Evolutionary conservation across 495 filamentous ascomycete genomes (phyloP), one percentile per base, ranked within the genome.

Genomic region (Xylaria intraflava): DNA sequence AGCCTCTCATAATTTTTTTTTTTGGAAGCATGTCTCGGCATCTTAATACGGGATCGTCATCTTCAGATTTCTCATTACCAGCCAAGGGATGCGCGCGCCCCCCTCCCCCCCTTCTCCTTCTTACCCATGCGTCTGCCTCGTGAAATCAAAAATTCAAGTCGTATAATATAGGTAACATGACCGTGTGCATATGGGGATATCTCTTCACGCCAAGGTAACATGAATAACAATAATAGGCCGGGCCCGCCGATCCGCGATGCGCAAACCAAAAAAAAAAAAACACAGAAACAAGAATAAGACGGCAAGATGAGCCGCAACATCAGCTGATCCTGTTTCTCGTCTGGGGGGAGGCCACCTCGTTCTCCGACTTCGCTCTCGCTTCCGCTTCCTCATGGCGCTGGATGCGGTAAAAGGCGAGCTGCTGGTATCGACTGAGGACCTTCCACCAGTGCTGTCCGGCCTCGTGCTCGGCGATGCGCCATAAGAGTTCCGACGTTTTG

Each of bases 401-500:
- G 46, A 89, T 82, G 7, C 87, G 74, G 56, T 80, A 76, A 56
- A 81, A 88, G 12, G 84, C 91, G 53, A 94, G 67, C 71, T 92
- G 96, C 55, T 90, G 83, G 59, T 96, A 99, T 51, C 90, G 77
- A 50, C 88, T 91, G 41, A 99, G 69, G 19, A 81, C 80, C 54
- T 79, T 80, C 89, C 92, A 99, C 77, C 93, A 97, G 66, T 96
- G 90, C 53, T 88, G 81, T 1, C 93, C 93, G 24, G 89, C 93
- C 65, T 92, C 86, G 72, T 99, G 92, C 41, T 81, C 79, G 46
- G 81, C 78, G 46, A 99, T 87, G 12, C 90, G 77, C 56, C 90
- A 90, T 20, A 99, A 69, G 33, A 97, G 74, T 31, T 87, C 86
- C 14, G 87, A 89, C 4, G 86, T 85, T 35, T 81, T 82, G 58